These are phyloP conservation scores for Boechera divaricarpa DNA, from an alignment of 345 rosid species.

Conservation along the genomic window DNA sequence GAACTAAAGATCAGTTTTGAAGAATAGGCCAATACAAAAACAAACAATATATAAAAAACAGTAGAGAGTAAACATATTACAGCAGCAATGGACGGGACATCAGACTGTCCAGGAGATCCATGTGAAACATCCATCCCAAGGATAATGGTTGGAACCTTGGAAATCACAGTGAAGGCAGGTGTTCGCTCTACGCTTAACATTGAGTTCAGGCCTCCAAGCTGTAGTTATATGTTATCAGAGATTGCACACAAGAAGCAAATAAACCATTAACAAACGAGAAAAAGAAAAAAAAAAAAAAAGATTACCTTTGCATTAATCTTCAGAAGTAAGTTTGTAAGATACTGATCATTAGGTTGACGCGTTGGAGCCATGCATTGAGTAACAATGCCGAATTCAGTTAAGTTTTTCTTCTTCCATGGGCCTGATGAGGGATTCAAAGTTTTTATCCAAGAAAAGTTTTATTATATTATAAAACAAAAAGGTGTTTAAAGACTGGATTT, in stretches of 20 bases:
- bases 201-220: constrained; percentile 96
- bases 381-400: constrained; percentile 78
- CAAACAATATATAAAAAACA: background rate
- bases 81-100: constrained; percentile 72
- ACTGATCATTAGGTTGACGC: constrained; percentile 78
- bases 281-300: background rate
- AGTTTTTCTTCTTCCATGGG: constrained; percentile 88
- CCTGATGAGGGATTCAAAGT: constrained; percentile 48
- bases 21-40: constrained; percentile 1
- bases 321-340: constrained; percentile 80
- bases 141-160: constrained; percentile 68
- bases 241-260: constrained; percentile 24
- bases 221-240: constrained; percentile 30
- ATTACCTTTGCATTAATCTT: constrained; percentile 94
- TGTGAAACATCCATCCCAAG: constrained; percentile 87
- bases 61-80: constrained; percentile 41
- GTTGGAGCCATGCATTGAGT: constrained; percentile 91
- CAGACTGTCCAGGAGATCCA: constrained; percentile 77
- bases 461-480: background rate
- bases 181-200: constrained; percentile 66
- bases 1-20: constrained; percentile 17
- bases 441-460: background rate
- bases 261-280: background rate
- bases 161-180: constrained; percentile 64
- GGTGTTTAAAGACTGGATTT: background rate